Evolutionary conservation across 106 monocot species (phyloP).

Genomic region (Gastrodia elata): DNA sequence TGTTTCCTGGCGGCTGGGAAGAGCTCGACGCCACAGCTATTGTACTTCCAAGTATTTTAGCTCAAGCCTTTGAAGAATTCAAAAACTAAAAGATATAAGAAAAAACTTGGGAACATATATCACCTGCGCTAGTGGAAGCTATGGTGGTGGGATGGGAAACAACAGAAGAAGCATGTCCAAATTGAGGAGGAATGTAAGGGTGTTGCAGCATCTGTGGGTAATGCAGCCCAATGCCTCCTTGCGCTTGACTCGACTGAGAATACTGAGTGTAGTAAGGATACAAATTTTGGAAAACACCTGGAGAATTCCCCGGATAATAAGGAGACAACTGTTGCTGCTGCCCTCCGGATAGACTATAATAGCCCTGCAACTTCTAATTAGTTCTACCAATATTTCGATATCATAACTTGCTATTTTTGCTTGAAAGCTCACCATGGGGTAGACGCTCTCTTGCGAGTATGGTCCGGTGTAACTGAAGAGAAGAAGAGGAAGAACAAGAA

Average conservation of each 20-base stretch:
- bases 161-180: conserved; percentile 16
- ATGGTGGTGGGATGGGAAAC: background rate
- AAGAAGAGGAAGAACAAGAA: background rate
- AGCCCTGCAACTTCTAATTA: conserved; percentile 22
- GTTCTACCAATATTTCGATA: background rate
- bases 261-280: conserved; percentile 45
- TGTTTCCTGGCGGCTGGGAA: background rate
- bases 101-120: background rate
- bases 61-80: background rate
- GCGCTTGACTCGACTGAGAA: conserved; percentile 20
- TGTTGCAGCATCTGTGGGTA: conserved; percentile 54
- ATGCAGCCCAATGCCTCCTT: conserved; percentile 20
- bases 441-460: conserved; percentile 49
- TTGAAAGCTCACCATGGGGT: conserved; percentile 35
- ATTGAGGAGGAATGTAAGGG: conserved; percentile 38
- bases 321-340: conserved; percentile 37
- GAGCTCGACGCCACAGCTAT: conserved; percentile 1
- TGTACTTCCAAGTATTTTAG: background rate
- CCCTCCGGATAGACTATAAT: conserved; percentile 20
- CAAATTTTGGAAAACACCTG: conserved; percentile 24
- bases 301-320: conserved; percentile 23
- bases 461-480: conserved; percentile 43
- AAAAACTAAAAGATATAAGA: background rate
- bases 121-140: background rate
- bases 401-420: background rate